Conservation (phyloP, 257 asterid genomes). For the Nicotiana undulata region DNA sequence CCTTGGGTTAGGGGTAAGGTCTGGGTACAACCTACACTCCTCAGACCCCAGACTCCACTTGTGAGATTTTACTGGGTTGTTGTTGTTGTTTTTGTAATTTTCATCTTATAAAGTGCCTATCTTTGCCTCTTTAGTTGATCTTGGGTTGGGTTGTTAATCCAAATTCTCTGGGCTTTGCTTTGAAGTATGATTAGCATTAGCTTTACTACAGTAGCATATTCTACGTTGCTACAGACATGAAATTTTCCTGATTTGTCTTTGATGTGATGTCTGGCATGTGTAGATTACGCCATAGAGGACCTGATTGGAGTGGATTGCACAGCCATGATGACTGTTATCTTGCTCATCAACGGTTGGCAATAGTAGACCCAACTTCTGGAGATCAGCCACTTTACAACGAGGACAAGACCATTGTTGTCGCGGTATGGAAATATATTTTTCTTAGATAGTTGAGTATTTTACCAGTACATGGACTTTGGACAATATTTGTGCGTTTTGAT, state of each 20-base stretch:
- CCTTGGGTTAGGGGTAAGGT: too few relatives aligned
- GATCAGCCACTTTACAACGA: conserved; percentile 97
- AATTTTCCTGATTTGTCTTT: conserved; percentile 6
- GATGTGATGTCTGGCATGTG: conserved; percentile 16
- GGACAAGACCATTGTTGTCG: conserved; percentile 87
- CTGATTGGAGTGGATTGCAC: conserved; percentile 99
- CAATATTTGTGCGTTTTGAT: not conserved
- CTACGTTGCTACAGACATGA: not conserved
- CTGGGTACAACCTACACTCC: too few relatives aligned
- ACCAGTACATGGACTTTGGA: not conserved
- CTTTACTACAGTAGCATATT: not conserved
- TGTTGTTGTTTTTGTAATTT: too few relatives aligned
- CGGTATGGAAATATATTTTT: conserved; percentile 40
- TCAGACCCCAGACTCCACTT: too few relatives aligned
- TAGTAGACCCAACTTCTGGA: conserved; percentile 92
- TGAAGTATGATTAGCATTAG: not conserved
- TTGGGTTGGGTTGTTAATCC: not conserved
- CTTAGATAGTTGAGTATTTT: not conserved
- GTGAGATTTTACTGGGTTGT: too few relatives aligned
- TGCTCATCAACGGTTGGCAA: conserved; percentile 93
- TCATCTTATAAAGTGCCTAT: not conserved
- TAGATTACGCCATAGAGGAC: conserved; percentile 97
- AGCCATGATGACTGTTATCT: conserved; percentile 73
- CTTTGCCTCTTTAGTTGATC: not conserved
- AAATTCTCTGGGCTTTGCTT: not conserved